Percentiles rank a stretch among this genome's conserved stretches.
Evolutionary conservation across 108 stramenopile genomes (phyloP).

Genomic region (Cyclotella choctawhatcheeana): DNA sequence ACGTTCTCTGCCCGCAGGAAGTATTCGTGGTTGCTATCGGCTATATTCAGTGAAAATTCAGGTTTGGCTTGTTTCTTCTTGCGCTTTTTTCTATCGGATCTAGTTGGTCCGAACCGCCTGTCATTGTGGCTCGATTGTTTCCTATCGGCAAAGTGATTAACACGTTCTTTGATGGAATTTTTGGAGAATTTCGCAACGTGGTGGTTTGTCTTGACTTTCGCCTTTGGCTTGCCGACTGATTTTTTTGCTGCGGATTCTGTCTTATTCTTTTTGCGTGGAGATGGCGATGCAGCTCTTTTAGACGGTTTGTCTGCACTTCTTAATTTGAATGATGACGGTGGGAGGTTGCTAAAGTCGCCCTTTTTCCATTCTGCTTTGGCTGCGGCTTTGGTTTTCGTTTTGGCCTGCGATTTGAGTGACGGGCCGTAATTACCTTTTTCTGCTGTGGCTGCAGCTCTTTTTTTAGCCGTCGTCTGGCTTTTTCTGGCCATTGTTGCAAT

Average conservation of each 20-base stretch:
- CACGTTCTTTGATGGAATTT: slow-evolving; percentile 27
- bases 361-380: background rate
- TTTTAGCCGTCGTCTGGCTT: too few species aligned
- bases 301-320: background rate
- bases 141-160: background rate
- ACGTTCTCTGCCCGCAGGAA: slow-evolving; percentile 14
- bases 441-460: too few species aligned
- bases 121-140: background rate
- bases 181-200: slow-evolving; percentile 14
- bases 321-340: background rate
- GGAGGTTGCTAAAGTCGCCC: too few species aligned
- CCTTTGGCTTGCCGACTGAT: background rate
- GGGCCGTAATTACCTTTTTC: too few species aligned
- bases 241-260: slow-evolving; percentile 18
- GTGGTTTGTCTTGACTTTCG: slow-evolving; percentile 7
- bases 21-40: slow-evolving; percentile 14
- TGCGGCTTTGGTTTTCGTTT: background rate
- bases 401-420: too few species aligned
- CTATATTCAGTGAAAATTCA: slow-evolving; percentile 37
- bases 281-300: background rate
- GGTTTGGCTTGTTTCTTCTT: background rate
- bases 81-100: background rate
- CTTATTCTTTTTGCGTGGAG: background rate
- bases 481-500: too few species aligned
- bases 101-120: background rate